Conservation (phyloP, 2,329 filamentous ascomycete species). For the Whalleya microplaca region DNA sequence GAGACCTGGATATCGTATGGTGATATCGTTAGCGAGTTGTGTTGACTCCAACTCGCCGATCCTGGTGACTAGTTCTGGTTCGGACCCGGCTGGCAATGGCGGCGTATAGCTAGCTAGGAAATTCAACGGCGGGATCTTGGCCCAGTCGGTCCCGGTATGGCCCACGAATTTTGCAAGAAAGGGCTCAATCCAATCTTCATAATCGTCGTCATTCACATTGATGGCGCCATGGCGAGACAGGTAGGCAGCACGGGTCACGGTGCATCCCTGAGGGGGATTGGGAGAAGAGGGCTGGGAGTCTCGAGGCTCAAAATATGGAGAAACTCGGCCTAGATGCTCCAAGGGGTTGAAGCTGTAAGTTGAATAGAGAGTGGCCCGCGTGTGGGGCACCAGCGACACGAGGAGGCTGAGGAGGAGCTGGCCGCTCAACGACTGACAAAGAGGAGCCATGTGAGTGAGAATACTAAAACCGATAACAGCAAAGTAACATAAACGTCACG, state of each 20-base stretch:
- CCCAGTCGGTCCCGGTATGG: slow-evolving; percentile 58
- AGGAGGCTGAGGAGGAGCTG: not conserved
- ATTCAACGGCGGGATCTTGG: slow-evolving; percentile 53
- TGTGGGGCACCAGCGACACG: not conserved
- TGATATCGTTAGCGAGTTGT: slow-evolving; percentile 59
- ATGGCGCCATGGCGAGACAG: slow-evolving; percentile 62
- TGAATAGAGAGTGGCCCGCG: slow-evolving; percentile 39
- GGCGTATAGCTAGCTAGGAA: slow-evolving; percentile 60
- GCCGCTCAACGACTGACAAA: not conserved
- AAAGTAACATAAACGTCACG: not conserved
- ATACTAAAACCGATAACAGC: not conserved
- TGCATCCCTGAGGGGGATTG: slow-evolving; percentile 52
- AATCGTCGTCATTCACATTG: slow-evolving; percentile 62
- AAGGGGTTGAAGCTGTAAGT: slow-evolving; percentile 55
- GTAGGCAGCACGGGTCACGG: slow-evolving; percentile 54
- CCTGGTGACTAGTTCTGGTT: slow-evolving; percentile 61
- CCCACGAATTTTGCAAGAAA: slow-evolving; percentile 62
- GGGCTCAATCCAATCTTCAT: slow-evolving; percentile 58
- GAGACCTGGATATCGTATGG: slow-evolving; percentile 59
- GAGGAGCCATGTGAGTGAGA: not conserved
- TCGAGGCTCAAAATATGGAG: slow-evolving; percentile 60
- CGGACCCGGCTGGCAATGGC: slow-evolving; percentile 56
- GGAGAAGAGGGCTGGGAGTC: slow-evolving; percentile 47
- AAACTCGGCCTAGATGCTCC: slow-evolving; percentile 55
- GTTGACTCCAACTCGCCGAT: slow-evolving; percentile 62